Percentiles rank a stretch among this genome's conserved stretches.
phyloP scores from a whole-genome alignment of 257 asterid species.

The Orobanche coerulescens region DNA sequence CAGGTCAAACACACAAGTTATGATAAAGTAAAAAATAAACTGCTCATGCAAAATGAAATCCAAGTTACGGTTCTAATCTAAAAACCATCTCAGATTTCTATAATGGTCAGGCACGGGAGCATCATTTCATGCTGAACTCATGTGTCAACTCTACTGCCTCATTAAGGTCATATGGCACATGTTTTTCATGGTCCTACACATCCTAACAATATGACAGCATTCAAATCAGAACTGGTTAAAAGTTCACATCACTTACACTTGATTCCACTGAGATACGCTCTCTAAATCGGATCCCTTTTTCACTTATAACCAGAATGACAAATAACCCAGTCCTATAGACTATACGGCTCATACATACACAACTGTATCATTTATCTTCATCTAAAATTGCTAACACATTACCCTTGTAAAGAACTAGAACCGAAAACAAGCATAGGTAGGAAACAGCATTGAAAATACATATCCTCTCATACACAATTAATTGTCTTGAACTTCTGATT shows the following conservation, averaged over 20 bases:
- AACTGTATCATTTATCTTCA: background rate
- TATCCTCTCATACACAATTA: background rate
- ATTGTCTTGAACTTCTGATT: background rate
- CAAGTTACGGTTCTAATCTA: constrained; percentile 1
- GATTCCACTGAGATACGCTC: background rate
- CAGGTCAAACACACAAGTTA: constrained; percentile 9
- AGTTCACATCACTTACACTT: background rate
- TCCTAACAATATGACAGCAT: background rate
- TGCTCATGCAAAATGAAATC: background rate
- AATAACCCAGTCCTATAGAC: background rate
- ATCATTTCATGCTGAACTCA: constrained; percentile 2
- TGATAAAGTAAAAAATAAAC: background rate
- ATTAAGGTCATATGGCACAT: background rate
- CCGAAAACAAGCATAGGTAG: constrained; percentile 9
- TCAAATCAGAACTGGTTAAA: background rate
- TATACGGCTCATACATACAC: background rate
- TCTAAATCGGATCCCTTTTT: background rate
- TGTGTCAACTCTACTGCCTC: constrained; percentile 8
- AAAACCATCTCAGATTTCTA: background rate
- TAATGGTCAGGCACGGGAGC: constrained; percentile 1
- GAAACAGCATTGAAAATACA: constrained; percentile 12
- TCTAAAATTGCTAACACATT: background rate
- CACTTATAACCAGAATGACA: background rate
- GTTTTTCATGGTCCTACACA: background rate
- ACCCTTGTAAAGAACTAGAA: constrained; percentile 1